These are phyloP conservation scores for Boletus fagicola DNA, from an alignment of 768 basidiomycete species.

Conservation along the genomic window DNA sequence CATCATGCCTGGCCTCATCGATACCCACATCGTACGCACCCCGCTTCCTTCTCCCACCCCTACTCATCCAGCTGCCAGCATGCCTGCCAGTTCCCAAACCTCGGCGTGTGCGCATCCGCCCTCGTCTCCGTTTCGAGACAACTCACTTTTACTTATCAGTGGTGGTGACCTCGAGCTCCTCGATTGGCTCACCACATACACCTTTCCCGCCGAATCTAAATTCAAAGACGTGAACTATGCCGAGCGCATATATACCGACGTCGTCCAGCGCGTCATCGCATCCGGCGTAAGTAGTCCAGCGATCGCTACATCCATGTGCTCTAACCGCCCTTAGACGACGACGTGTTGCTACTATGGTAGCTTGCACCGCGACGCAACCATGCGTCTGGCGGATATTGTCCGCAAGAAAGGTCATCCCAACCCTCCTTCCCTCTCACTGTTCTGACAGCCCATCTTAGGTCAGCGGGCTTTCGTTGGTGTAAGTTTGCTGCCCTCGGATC, in stretches of 20 bases:
- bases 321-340: slow-evolving; percentile 57
- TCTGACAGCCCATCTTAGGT: slow-evolving; percentile 39
- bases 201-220: slow-evolving; percentile 84
- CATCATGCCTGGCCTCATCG: slow-evolving; percentile 84
- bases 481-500: slow-evolving; percentile 29
- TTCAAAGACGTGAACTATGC: slow-evolving; percentile 75
- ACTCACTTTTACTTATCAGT: slow-evolving; percentile 36
- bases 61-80: slow-evolving; percentile 24
- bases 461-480: slow-evolving; percentile 88
- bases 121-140: not conserved
- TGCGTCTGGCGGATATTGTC: slow-evolving; percentile 74
- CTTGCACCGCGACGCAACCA: slow-evolving; percentile 77
- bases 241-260: slow-evolving; percentile 58
- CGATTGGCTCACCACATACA: slow-evolving; percentile 82
- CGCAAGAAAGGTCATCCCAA: slow-evolving; percentile 50
- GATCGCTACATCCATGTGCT: slow-evolving; percentile 1
- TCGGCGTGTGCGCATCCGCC: slow-evolving; percentile 33
- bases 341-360: slow-evolving; percentile 92
- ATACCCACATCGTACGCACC: slow-evolving; percentile 81
- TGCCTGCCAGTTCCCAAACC: slow-evolving; percentile 43
- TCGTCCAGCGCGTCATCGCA: slow-evolving; percentile 69
- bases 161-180: slow-evolving; percentile 86
- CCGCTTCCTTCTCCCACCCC: not conserved
- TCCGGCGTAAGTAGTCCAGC: slow-evolving; percentile 58
- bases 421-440: not conserved